Base-by-base conservation (phyloP, 2,329 filamentous ascomycete genomes). In the Diaporthe eres region DNA sequence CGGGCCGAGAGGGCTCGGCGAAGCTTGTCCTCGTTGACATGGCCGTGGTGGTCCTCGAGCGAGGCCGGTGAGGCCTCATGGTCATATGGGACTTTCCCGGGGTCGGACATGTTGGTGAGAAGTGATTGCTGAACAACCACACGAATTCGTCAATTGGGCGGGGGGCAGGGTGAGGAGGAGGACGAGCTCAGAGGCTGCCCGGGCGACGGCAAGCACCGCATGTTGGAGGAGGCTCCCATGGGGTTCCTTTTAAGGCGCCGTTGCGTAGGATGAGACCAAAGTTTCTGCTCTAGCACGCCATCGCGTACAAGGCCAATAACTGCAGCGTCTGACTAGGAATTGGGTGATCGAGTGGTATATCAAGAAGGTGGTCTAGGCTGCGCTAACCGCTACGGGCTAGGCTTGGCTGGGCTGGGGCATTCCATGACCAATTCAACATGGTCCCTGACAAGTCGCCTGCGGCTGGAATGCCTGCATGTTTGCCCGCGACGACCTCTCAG, bases 1-100 rank as follows among this genome's bases (percentile, higher is more conserved):
- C 91, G 88, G 22, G 89, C 85, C 3, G 89, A 90, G 17, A 92
- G 85, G 57, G 89, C 87, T 7, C 91, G 88, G 28, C 86, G 85
- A 15, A 93, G 84, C 72, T 84, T 85, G 78, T 91, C 88, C 65
- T 70, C 65, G 34, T 55, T 70, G 47, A 70, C 65, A 70, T 70
- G 65, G 49, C 34, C 34, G 65, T 10, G 65, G 34, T 42, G 65
- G 31, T 55, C 65, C 7, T 51, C 3, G 85, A 81, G 63, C 80
- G 80, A 51, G 80, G 47, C 53, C 2, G 74, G 39, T 22, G 74
- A 37, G 22, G 71, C 65, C 34, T 70, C 49, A 19, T 70, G 65
- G 34, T 47, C 34, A 34, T 70, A 70, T 1, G 47, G 34, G 7
- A 34, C 65, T 34, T 70, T 70, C 34, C 42, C 49, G n/a, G 12